These are phyloP conservation scores for Corylus heterophylla DNA, from an alignment of 306 rosid genomes.

Conservation along the genomic window DNA sequence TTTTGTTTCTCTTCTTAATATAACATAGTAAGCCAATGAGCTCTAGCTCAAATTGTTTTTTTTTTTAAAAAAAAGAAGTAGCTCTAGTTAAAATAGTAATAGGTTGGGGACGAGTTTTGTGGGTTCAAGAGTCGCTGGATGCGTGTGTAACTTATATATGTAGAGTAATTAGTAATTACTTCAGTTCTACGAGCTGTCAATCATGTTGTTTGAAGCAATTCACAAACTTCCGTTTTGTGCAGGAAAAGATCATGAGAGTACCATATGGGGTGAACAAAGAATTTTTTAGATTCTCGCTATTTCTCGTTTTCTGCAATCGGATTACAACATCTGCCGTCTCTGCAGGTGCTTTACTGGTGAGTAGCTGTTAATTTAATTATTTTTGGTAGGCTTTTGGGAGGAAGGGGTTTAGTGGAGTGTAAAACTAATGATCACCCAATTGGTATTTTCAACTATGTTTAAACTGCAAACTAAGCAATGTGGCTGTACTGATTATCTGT, in stretches of 20 bases:
- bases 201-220: background rate
- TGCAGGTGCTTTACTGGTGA: slow-evolving; percentile 76
- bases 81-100: too few species aligned
- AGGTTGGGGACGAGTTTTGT: background rate
- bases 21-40: background rate
- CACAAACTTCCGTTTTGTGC: slow-evolving; percentile 32
- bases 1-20: background rate
- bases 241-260: slow-evolving; percentile 98
- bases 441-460: slow-evolving; percentile 17
- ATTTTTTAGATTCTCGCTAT: slow-evolving; percentile 71
- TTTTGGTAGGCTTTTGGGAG: background rate
- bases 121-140: background rate
- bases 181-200: background rate
- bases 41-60: background rate
- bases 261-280: slow-evolving; percentile 80
- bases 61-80: too few species aligned
- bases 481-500: background rate
- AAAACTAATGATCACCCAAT: background rate
- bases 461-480: background rate
- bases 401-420: background rate
- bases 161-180: background rate
- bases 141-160: background rate
- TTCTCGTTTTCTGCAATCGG: slow-evolving; percentile 96
- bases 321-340: slow-evolving; percentile 88
- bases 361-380: slow-evolving; percentile 18